These are phyloP conservation scores for Penicillium crustosum DNA, from an alignment of 2,329 filamentous ascomycete species.

Conservation along the genomic window DNA sequence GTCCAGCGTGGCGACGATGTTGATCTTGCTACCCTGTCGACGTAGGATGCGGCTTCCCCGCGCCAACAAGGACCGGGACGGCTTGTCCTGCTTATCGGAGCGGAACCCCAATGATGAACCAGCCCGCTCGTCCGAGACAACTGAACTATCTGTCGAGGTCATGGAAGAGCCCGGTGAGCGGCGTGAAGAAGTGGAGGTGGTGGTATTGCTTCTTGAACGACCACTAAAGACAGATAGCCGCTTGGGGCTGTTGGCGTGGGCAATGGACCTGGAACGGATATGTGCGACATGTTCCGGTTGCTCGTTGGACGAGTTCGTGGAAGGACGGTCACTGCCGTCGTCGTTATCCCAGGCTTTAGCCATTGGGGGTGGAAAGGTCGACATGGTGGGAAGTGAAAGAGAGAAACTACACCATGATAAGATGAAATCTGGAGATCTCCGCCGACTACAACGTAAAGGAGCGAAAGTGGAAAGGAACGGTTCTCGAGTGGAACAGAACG, in stretches of 20 bases:
- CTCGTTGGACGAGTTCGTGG: constrained; percentile 35
- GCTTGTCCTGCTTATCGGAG: constrained; percentile 36
- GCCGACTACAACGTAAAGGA: constrained; percentile 5
- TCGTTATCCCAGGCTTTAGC: constrained; percentile 18
- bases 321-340: constrained; percentile 33
- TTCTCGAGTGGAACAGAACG: constrained; percentile 8
- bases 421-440: constrained; percentile 13
- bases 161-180: constrained; percentile 49
- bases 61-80: constrained; percentile 43
- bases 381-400: constrained; percentile 5
- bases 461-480: constrained; percentile 10
- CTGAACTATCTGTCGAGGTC: constrained; percentile 37
- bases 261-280: constrained; percentile 38
- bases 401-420: constrained; percentile 12
- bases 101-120: constrained; percentile 28
- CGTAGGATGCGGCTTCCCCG: constrained; percentile 49
- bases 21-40: constrained; percentile 49
- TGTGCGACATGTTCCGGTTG: constrained; percentile 36
- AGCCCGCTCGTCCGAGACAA: constrained; percentile 34
- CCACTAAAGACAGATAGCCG: constrained; percentile 42
- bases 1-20: constrained; percentile 42
- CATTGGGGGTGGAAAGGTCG: constrained; percentile 8
- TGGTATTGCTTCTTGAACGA: constrained; percentile 47
- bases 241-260: constrained; percentile 39
- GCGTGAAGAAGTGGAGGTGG: constrained; percentile 52